Percentiles rank a stretch among this genome's conserved stretches.
Evolutionary conservation across 2,329 filamentous ascomycete genomes (phyloP).

Genomic region (Xylaria arbuscula): DNA sequence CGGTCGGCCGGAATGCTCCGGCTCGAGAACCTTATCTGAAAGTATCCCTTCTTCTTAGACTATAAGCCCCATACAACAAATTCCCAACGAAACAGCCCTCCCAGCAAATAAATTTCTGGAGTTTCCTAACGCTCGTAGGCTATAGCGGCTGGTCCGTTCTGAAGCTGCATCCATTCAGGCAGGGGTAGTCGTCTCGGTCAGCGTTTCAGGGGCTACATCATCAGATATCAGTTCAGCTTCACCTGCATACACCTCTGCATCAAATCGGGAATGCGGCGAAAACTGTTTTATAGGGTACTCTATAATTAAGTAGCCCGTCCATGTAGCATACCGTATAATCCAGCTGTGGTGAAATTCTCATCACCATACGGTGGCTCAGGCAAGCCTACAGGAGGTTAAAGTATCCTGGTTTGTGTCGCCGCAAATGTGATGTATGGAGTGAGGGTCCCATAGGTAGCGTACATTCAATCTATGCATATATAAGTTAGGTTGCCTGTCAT

Average conservation of each 20-base stretch:
- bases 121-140: background rate
- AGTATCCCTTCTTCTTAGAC: background rate
- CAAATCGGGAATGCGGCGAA: background rate
- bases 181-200: slow-evolving; percentile 22
- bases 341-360: background rate
- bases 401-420: background rate
- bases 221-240: slow-evolving; percentile 16
- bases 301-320: background rate
- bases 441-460: too few relatives aligned
- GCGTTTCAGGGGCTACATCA: slow-evolving; percentile 30
- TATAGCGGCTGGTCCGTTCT: too few relatives aligned
- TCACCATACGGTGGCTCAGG: background rate
- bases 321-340: background rate
- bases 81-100: background rate
- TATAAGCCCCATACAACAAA: background rate
- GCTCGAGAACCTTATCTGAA: background rate
- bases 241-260: slow-evolving; percentile 8
- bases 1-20: background rate
- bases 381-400: background rate
- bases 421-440: background rate
- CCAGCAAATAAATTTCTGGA: background rate
- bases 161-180: slow-evolving; percentile 5
- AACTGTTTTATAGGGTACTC: background rate
- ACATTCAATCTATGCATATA: too few relatives aligned
- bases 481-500: too few relatives aligned